phyloP scores from a whole-genome alignment of 1,139 yeast species.

The Suhomyces bokatorum region DNA sequence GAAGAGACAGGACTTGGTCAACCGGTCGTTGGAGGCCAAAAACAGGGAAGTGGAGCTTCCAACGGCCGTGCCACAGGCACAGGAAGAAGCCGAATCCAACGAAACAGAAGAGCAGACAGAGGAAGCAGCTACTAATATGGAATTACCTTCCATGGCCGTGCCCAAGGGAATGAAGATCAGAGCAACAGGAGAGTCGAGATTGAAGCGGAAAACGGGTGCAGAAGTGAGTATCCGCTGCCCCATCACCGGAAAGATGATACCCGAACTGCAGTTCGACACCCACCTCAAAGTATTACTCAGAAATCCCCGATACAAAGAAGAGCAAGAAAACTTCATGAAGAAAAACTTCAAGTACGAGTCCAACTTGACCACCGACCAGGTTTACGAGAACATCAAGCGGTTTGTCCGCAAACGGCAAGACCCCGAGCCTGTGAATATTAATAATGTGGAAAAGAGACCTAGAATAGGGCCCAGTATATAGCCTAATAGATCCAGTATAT shows the following conservation, averaged over 20 bases:
- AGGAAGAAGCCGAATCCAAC: constrained; percentile 1
- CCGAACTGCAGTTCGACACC: constrained; percentile 69
- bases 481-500: no score
- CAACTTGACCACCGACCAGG: constrained; percentile 68
- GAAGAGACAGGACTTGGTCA: constrained; percentile 58
- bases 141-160: constrained; percentile 7
- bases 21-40: constrained; percentile 55
- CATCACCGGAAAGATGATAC: constrained; percentile 65
- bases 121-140: no score
- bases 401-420: constrained; percentile 43
- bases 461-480: constrained; percentile 10
- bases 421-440: constrained; percentile 14
- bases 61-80: constrained; percentile 4
- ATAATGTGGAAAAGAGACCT: constrained; percentile 11
- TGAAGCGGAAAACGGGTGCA: constrained; percentile 27
- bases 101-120: neutral
- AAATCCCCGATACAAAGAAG: constrained; percentile 78
- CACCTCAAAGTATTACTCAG: constrained; percentile 72
- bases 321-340: constrained; percentile 62
- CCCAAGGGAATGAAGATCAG: constrained; percentile 63
- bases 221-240: constrained; percentile 64
- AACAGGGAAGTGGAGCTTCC: constrained; percentile 21
- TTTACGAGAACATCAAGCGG: constrained; percentile 70
- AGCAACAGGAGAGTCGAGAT: constrained; percentile 69
- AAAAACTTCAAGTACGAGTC: constrained; percentile 60